A percentile compares a stretch with the other conserved stretches of the same genome.
Evolutionary conservation across 495 filamentous ascomycete species (phyloP).

Genomic region (Podospora pseudocomata): DNA sequence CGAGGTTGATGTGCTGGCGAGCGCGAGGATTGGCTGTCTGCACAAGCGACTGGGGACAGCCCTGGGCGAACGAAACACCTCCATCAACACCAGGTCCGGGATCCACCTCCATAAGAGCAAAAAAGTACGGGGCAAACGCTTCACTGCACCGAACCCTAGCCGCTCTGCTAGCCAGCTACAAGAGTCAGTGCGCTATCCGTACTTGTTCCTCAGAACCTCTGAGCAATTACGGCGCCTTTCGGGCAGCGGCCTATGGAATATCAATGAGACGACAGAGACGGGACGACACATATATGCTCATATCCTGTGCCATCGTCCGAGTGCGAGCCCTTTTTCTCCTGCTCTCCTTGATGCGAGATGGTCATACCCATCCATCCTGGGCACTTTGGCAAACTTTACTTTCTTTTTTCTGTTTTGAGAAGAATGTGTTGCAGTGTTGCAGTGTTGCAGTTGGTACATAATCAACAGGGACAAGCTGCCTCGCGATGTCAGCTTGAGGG

Average conservation of each 20-base stretch:
- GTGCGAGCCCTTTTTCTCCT: neutral
- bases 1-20: conserved; percentile 37
- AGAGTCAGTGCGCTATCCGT: neutral
- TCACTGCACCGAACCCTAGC: neutral
- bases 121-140: neutral
- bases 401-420: neutral
- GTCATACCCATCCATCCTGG: neutral
- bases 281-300: neutral
- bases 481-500: conserved; percentile 6
- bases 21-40: conserved; percentile 32
- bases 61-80: conserved; percentile 11
- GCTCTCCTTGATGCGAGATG: neutral
- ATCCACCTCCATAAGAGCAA: neutral
- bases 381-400: neutral
- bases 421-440: neutral
- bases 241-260: neutral
- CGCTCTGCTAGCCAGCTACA: neutral
- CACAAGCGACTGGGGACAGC: conserved; percentile 12
- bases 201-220: neutral
- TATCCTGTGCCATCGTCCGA: neutral
- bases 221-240: neutral
- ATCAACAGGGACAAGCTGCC: neutral
- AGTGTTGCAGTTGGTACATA: neutral
- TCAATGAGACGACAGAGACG: neutral
- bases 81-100: conserved; percentile 4